Base-by-base conservation (phyloP, 805 yeast genomes). In the Cephaloascus fragrans region DNA sequence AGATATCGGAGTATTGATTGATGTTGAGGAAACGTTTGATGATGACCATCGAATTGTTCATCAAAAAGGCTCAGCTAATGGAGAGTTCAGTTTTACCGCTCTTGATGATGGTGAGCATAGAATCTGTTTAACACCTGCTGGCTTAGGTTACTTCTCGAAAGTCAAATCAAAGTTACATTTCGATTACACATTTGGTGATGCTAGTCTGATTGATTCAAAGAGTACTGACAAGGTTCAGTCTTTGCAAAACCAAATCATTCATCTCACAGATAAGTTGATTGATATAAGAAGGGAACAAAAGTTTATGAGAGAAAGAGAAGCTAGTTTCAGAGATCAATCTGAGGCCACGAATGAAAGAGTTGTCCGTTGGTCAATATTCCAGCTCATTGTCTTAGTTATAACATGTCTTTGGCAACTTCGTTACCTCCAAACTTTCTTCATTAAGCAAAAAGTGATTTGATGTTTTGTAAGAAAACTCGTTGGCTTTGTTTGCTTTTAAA, bases 81-180 rank as follows among this genome's bases (percentile, higher is more conserved):
- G 88, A 23, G 83, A 80, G 45, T 80, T 83, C 52, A 73, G 86
- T 8, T 82, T 81, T 63, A 76, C 83, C 29, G 83, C 90, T 2
- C 59, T 74, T 32, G 89, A 80, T 45, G 65, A 82, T 15, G 93
- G 93, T 49, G 90, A 83, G 52, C 90, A 83, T 62, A 77, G 76
- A 59, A 75, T 83, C 55, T 83, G 93, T 59, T 64, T 83, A 50
- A 62, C 58, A 9, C 71, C 72, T 28, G 44, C 54, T 10, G 62
- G 64, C 49, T 39, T 32, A 14, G 86, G 83, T 39, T 83, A 88
- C 79, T 69, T 83, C 51, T 67, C 75, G 42, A 73, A 74, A 51
- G 66, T 69, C 47, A 66, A 64, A 41, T 75, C 80, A 41, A 70
- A 79, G 51, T 65, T 80, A 39, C 70, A 71, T 43, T 71, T 83